These are phyloP conservation scores for Liriodendron chinense DNA, from an alignment of 164 flowering plant genomes.

Conservation along the genomic window DNA sequence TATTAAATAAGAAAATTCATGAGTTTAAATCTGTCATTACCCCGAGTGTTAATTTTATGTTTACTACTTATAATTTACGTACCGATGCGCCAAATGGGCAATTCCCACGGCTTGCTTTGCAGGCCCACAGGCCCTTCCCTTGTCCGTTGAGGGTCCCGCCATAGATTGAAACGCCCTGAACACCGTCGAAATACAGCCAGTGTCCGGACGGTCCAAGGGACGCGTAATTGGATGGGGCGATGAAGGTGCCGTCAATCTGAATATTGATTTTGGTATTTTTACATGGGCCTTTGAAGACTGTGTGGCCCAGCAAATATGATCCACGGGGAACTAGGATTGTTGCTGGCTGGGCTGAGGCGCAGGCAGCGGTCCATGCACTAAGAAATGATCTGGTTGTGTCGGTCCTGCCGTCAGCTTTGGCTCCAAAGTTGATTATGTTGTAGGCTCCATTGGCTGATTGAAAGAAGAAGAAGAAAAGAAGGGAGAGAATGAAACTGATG, in stretches of 20 bases:
- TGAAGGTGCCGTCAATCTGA: slow-evolving; percentile 23
- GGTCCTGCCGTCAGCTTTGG: slow-evolving; percentile 20
- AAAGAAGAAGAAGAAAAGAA: slow-evolving; percentile 1
- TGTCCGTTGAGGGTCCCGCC: slow-evolving; percentile 26
- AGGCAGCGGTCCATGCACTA: slow-evolving; percentile 27
- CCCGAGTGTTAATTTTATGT: neutral
- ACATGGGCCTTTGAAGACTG: slow-evolving; percentile 27
- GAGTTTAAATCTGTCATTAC: neutral
- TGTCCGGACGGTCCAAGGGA: slow-evolving; percentile 4
- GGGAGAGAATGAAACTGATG: slow-evolving; percentile 7
- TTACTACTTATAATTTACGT: neutral
- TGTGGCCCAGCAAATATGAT: slow-evolving; percentile 18
- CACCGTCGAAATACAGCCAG: slow-evolving; percentile 23
- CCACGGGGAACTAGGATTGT: slow-evolving; percentile 27
- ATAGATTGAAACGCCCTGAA: slow-evolving; percentile 17
- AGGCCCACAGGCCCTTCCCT: slow-evolving; percentile 24
- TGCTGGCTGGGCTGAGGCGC: slow-evolving; percentile 17
- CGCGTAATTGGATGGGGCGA: slow-evolving; percentile 19
- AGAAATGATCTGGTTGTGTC: slow-evolving; percentile 20
- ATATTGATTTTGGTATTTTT: slow-evolving; percentile 8
- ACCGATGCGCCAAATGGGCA: slow-evolving; percentile 31
- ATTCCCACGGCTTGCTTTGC: slow-evolving; percentile 5
- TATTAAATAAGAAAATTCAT: neutral
- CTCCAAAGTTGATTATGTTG: slow-evolving; percentile 20
- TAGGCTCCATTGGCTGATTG: slow-evolving; percentile 13